Evolutionary conservation across 2,329 filamentous ascomycete genomes (phyloP), one percentile per base, ranked within the genome.

Genomic region (Sporothrix euskadiensis): DNA sequence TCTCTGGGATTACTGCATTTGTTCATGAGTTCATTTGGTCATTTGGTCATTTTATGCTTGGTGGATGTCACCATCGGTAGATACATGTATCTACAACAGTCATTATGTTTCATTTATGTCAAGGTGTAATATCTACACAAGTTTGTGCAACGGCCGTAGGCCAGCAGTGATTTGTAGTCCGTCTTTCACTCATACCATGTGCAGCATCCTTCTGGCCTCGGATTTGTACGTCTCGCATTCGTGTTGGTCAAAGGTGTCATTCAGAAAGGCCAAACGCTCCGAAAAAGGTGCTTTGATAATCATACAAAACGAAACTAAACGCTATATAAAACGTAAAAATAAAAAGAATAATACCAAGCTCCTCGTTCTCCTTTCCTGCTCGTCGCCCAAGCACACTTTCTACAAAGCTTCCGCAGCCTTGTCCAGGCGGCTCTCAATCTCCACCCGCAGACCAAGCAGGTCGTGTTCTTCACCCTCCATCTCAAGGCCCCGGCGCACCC

Each of bases 401-500:
- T 71, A 74, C 63, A 72, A 68, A 12, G 59, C 39, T 19, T 66
- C 71, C 6, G 44, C 71, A 4, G 71, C 73, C 66, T 74, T 74
- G 22, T 63, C 73, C 35, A 77, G 59, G 9, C 80, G 81, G 47
- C 79, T 82, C 77, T 90, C 85, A 74, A 92, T 84, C 73, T 92
- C 91, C 81, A 85, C 89, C 76, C 91, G 81, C 80, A 93, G 82
- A 71, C 87, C 87, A 69, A 86, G 85, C 78, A 94, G 79, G 80
- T 92, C 88, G 76, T 83, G 83, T 82, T 90, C 88, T 82, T 88
- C 89, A 14, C 91, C 92, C 84, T 97, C 94, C 80, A 94, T 90
- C 84, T 97, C 95, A 73, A 97, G 82, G 0, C 89, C 94, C 79
- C 89, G 87, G 76, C 87, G 87, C 56, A 97, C 87, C 89, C 94